Conservation (phyloP, 164 flowering plant species). For the Umbellularia californica region DNA sequence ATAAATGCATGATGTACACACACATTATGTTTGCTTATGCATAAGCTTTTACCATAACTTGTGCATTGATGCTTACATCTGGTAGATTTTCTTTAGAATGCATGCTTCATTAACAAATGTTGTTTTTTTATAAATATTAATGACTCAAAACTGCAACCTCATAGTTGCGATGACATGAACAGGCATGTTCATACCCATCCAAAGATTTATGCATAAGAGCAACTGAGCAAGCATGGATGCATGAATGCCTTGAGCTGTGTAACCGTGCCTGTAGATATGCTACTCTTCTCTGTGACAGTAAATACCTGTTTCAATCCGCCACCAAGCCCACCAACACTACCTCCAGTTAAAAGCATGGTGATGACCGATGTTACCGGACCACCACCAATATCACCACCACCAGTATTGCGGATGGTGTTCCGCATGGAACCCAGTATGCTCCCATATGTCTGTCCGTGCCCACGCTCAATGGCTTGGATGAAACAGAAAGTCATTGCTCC, state of each 20-base stretch:
- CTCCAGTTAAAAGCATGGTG: constrained; percentile 66
- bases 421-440: constrained; percentile 73
- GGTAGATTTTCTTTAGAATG: too few species aligned
- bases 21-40: too few species aligned
- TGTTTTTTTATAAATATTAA: too few species aligned
- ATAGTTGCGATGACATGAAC: neutral
- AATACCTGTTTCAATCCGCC: constrained; percentile 77
- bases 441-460: constrained; percentile 73
- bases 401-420: constrained; percentile 39
- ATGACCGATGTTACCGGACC: constrained; percentile 53
- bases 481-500: constrained; percentile 95
- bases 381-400: constrained; percentile 40
- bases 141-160: neutral
- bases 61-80: too few species aligned
- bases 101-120: too few species aligned
- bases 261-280: too few species aligned
- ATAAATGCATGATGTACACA: too few species aligned
- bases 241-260: neutral
- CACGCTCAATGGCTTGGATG: constrained; percentile 83
- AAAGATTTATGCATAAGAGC: neutral
- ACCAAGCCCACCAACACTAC: constrained; percentile 43
- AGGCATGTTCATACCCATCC: neutral
- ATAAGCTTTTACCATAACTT: too few species aligned
- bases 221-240: neutral
- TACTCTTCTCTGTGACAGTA: neutral